Evolutionary conservation across 495 filamentous ascomycete species (phyloP).

Genomic region (Tuber indicum): DNA sequence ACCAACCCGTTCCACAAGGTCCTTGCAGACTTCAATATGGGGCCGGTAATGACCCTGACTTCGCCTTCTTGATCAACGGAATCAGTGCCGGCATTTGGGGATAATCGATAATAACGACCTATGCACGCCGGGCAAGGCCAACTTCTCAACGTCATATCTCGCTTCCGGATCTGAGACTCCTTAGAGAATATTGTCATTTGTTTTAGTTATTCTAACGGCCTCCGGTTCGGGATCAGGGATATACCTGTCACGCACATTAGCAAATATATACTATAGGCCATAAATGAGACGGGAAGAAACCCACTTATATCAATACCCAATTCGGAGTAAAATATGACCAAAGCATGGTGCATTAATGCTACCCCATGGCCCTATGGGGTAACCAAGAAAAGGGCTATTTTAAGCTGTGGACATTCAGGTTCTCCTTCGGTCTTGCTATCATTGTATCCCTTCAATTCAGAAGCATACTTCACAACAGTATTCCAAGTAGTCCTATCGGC

Average conservation of each 20-base stretch:
- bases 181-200: slow-evolving; percentile 87
- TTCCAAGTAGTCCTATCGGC: slow-evolving; percentile 61
- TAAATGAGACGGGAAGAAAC: slow-evolving; percentile 52
- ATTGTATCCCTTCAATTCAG: slow-evolving; percentile 57
- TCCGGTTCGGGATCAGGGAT: slow-evolving; percentile 79
- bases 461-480: slow-evolving; percentile 59
- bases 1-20: slow-evolving; percentile 58
- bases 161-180: slow-evolving; percentile 59
- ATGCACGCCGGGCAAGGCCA: slow-evolving; percentile 54
- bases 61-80: slow-evolving; percentile 62
- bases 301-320: slow-evolving; percentile 66
- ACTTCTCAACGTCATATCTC: slow-evolving; percentile 58
- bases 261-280: not conserved
- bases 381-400: slow-evolving; percentile 77
- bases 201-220: slow-evolving; percentile 82
- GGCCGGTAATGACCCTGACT: slow-evolving; percentile 68
- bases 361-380: slow-evolving; percentile 86
- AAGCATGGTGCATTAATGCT: slow-evolving; percentile 79
- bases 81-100: slow-evolving; percentile 86
- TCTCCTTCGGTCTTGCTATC: not conserved
- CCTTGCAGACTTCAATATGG: slow-evolving; percentile 78
- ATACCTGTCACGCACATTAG: slow-evolving; percentile 46
- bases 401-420: slow-evolving; percentile 44
- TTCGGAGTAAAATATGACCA: slow-evolving; percentile 63
- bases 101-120: slow-evolving; percentile 74